Base-by-base conservation (phyloP, 2,329 filamentous ascomycete genomes). In the Cladophialophora bantiana region DNA sequence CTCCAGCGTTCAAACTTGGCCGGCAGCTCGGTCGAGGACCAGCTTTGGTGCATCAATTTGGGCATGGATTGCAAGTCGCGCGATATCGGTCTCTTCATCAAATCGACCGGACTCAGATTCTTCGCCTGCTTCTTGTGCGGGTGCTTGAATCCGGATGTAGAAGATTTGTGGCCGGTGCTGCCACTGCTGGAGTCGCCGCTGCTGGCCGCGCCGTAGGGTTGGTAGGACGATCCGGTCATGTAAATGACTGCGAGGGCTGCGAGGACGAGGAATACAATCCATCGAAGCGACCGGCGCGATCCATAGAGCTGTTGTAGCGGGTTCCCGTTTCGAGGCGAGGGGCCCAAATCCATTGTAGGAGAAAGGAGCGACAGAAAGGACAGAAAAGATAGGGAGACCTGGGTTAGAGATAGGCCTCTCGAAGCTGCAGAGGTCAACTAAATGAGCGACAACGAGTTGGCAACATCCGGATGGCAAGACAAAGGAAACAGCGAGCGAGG, bases 1-100 rank as follows among this genome's bases (percentile, higher is more conserved):
- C 76, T 78, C 77, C 77, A 78, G 50, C 67, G 54, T 36, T 75
- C 58, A 36, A 78, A 70, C 45, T 73, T 73, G 31, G 63, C 59
- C 4, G 72, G 72, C 7, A 73, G 55, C 35, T 72, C 68, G 1
- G 52, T 63, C 48, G 71, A 66, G 6, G 68, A 69, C 72, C 72
- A 73, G 65, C 71, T 73, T 55, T 73, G 72, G 61, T 73, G 72
- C n/a, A 73, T 62, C 4, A 73, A 45, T 38, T 72, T 72, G 3
- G 71, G 72, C 26, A 72, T 68, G 31, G 66, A 66, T 57, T 70
- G 68, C 7, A 70, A 60, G 54, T 68, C 66, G 62, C 67, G 65
- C 38, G 68, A 68, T 12, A 68, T 68, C 4, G 68, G 66, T 56
- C 68, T 18, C 57, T 66, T 59, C 66, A 70, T 64, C 34, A 70